Evolutionary conservation across 805 yeast genomes (phyloP).

Genomic region (Saturnispora serradocipensis): DNA sequence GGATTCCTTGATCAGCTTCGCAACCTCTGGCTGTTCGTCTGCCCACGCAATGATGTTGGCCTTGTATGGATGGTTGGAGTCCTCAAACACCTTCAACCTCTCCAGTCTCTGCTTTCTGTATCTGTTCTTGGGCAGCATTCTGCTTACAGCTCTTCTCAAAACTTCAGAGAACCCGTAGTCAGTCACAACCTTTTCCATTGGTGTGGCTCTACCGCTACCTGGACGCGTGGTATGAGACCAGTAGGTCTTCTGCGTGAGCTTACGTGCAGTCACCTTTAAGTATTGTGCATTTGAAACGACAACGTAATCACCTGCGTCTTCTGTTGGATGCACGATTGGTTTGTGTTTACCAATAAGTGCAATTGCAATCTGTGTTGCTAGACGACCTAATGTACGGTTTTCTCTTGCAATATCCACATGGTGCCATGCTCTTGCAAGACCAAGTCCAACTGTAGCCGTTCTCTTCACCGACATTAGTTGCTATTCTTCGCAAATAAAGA

Average conservation of each 20-base stretch:
- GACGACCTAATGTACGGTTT: slow-evolving; percentile 77
- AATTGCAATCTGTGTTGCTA: slow-evolving; percentile 82
- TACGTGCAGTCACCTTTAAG: slow-evolving; percentile 77
- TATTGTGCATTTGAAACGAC: slow-evolving; percentile 89
- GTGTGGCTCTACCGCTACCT: slow-evolving; percentile 73
- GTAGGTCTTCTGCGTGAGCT: slow-evolving; percentile 70
- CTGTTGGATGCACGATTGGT: slow-evolving; percentile 69
- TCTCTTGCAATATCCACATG: slow-evolving; percentile 87
- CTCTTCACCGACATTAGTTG: slow-evolving; percentile 37
- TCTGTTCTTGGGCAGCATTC: slow-evolving; percentile 92
- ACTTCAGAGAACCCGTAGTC: slow-evolving; percentile 87
- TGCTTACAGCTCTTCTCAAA: slow-evolving; percentile 78
- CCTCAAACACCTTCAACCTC: slow-evolving; percentile 81
- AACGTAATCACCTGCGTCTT: slow-evolving; percentile 94
- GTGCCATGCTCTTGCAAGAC: slow-evolving; percentile 84
- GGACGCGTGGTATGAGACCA: slow-evolving; percentile 88
- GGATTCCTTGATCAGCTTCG: slow-evolving; percentile 33
- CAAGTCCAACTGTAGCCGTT: slow-evolving; percentile 31
- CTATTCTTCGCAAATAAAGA: background rate
- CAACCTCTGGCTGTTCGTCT: slow-evolving; percentile 55
- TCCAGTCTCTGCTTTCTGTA: slow-evolving; percentile 70
- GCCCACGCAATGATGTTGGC: slow-evolving; percentile 79
- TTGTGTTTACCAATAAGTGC: slow-evolving; percentile 95
- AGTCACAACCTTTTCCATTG: slow-evolving; percentile 67
- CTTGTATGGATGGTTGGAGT: slow-evolving; percentile 78